Evolutionary conservation across 75 land plant species (phyloP), one percentile per base, ranked within the genome.

Genomic region (Isoetes taiwanensis): DNA sequence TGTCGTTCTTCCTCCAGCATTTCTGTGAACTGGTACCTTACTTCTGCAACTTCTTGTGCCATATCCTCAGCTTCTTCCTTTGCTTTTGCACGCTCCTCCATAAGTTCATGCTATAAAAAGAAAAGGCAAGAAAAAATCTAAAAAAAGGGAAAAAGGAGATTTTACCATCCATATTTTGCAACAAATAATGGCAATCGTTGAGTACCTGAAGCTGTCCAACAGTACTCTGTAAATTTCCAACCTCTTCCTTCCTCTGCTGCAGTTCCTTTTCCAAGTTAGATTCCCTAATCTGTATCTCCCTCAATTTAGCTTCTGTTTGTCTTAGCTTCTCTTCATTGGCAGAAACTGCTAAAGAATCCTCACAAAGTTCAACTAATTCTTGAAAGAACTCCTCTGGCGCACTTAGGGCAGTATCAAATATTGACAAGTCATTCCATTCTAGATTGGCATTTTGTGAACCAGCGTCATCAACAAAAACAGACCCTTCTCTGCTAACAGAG

Each of bases 21-120:
- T 43, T 65, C 75, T 35, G 76, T 82, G 27, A 82, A 64, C 43
- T 78, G 86, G 48, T 85, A 90, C 57, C 96, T 72, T 40, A 90
- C 67, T 37, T 90, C 96, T 21, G 96, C 96, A 90, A 90, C 82
- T 73, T 85, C 96, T 68, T 90, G 96, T 52, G 84, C 78, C 34
- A 90, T 57, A 62, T 90, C 96, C 54, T 90, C 96, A 43, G 86
- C 81, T 68, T 90, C 91, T 56, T 90, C 96, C 56, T 85, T 82
- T 30, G 96, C 86, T 61, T 76, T 90, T 21, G 62, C 62, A 59
- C 74, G 85, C 58, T 85, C 84, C 48, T 60, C 80, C 34, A 63
- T 64, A 29, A 90, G 62, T 38, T 90, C 91, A 46, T 76, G 75
- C 95, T 88, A 54, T 17, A 0, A 55, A 37, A 37, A 37, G 9